These are phyloP conservation scores for Ogataea paradorogensis DNA, from an alignment of 805 yeast genomes.

Conservation along the genomic window DNA sequence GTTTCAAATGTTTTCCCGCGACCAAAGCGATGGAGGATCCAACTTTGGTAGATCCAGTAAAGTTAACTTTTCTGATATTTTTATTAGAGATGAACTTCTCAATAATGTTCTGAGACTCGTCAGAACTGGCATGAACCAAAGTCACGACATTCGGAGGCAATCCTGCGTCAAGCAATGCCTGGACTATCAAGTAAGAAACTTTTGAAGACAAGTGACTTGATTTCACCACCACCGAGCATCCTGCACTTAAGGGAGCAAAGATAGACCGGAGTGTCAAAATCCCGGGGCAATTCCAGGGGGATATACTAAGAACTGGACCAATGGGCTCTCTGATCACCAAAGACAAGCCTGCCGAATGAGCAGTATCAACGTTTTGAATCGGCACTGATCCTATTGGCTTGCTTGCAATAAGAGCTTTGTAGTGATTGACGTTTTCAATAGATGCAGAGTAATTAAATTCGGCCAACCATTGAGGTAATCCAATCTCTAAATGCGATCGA, in stretches of 20 bases:
- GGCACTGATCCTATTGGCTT: conserved; percentile 22
- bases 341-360: conserved; percentile 11
- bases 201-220: conserved; percentile 40
- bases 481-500: conserved; percentile 33
- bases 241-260: conserved; percentile 45
- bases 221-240: conserved; percentile 45
- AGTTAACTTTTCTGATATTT: conserved; percentile 37
- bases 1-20: conserved; percentile 40
- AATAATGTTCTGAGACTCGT: conserved; percentile 28
- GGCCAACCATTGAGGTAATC: conserved; percentile 37
- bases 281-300: conserved; percentile 51
- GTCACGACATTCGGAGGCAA: conserved; percentile 37
- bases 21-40: conserved; percentile 37
- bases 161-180: conserved; percentile 38
- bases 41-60: conserved; percentile 44
- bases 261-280: conserved; percentile 39
- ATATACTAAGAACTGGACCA: conserved; percentile 44
- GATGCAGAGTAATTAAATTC: conserved; percentile 33
- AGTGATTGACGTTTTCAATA: conserved; percentile 32
- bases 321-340: conserved; percentile 37
- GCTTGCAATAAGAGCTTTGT: conserved; percentile 23
- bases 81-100: conserved; percentile 29
- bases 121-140: conserved; percentile 33
- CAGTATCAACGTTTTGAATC: conserved; percentile 12
- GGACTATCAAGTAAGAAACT: conserved; percentile 32